Conservation (phyloP, 2,329 filamentous ascomycete genomes). For the Dendryphion nanum region DNA sequence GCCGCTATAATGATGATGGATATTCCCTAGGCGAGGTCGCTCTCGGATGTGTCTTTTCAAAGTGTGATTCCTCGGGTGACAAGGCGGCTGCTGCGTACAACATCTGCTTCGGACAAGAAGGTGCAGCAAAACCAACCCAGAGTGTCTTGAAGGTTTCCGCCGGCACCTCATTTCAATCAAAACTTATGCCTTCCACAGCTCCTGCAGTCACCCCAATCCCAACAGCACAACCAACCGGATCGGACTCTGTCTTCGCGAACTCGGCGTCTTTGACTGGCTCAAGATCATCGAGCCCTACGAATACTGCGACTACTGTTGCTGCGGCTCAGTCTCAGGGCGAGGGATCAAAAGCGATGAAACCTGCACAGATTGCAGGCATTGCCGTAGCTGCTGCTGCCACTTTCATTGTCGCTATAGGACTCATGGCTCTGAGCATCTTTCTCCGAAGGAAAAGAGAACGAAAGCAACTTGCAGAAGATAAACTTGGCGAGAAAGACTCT, state of each 20-base stretch:
- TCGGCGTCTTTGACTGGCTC: no score
- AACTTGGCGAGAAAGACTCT: no score
- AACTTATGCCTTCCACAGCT: not conserved
- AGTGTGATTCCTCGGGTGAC: slow-evolving; percentile 24
- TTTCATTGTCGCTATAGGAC: slow-evolving; percentile 37
- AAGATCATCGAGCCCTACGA: slow-evolving; percentile 21
- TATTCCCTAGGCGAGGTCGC: slow-evolving; percentile 39
- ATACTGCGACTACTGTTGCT: slow-evolving; percentile 9
- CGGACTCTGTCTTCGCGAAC: slow-evolving; percentile 23
- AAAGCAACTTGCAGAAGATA: slow-evolving; percentile 10
- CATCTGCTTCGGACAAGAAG: slow-evolving; percentile 34
- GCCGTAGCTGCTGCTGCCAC: slow-evolving; percentile 37
- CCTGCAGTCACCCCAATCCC: not conserved
- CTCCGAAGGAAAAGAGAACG: slow-evolving; percentile 33
- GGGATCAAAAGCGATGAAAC: slow-evolving; percentile 26
- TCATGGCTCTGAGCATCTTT: slow-evolving; percentile 38
- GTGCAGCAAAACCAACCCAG: slow-evolving; percentile 37
- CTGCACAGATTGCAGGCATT: slow-evolving; percentile 40
- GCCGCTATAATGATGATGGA: slow-evolving; percentile 36
- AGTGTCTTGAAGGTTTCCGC: slow-evolving; percentile 27
- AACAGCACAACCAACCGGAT: slow-evolving; percentile 7
- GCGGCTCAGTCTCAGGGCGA: slow-evolving; percentile 9
- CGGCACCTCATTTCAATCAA: slow-evolving; percentile 5
- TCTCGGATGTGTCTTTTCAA: slow-evolving; percentile 36
- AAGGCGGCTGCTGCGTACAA: slow-evolving; percentile 31